Percentiles rank a stretch among this genome's conserved stretches.
Evolutionary conservation across 1,139 yeast species (phyloP).

Genomic region (Yamadazyma diospyri): DNA sequence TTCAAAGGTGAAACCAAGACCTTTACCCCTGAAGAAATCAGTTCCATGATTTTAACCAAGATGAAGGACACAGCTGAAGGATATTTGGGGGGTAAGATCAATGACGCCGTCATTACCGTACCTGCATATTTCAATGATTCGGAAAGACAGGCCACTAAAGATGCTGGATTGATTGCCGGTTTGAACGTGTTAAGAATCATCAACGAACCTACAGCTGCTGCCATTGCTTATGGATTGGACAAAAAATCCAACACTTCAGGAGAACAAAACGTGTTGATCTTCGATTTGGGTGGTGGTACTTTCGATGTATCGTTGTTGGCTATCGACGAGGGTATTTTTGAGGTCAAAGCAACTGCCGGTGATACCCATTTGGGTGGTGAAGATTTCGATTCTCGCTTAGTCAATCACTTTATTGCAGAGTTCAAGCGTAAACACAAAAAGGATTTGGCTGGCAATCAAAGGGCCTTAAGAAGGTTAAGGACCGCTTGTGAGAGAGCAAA

Average conservation of each 20-base stretch:
- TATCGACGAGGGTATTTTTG: conserved; percentile 93
- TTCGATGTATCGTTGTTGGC: conserved; percentile 92
- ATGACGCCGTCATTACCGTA: conserved; percentile 72
- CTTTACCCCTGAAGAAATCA: conserved; percentile 64
- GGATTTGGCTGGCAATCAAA: conserved; percentile 32
- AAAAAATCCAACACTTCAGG: conserved; percentile 61
- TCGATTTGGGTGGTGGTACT: conserved; percentile 98
- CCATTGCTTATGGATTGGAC: conserved; percentile 60
- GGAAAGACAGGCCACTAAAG: conserved; percentile 59
- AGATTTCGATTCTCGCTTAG: conserved; percentile 38
- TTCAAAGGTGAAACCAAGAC: conserved; percentile 62
- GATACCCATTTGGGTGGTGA: conserved; percentile 99
- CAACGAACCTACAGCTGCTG: conserved; percentile 61
- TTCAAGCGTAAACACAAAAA: conserved; percentile 37
- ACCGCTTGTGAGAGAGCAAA: conserved; percentile 42
- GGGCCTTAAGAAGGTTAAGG: conserved; percentile 41
- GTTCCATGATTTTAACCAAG: conserved; percentile 59
- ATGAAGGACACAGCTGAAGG: conserved; percentile 67
- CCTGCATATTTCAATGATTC: conserved; percentile 60
- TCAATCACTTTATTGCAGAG: conserved; percentile 31
- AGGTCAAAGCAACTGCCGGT: conserved; percentile 97
- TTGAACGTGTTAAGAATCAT: conserved; percentile 54
- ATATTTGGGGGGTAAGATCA: conserved; percentile 53
- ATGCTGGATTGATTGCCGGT: conserved; percentile 58
- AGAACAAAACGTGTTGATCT: conserved; percentile 79